Percentiles rank a stretch among this genome's conserved stretches.
These are phyloP conservation scores for Blumeriella jaapii DNA, from an alignment of 2,329 filamentous ascomycete species.

Conservation along the genomic window DNA sequence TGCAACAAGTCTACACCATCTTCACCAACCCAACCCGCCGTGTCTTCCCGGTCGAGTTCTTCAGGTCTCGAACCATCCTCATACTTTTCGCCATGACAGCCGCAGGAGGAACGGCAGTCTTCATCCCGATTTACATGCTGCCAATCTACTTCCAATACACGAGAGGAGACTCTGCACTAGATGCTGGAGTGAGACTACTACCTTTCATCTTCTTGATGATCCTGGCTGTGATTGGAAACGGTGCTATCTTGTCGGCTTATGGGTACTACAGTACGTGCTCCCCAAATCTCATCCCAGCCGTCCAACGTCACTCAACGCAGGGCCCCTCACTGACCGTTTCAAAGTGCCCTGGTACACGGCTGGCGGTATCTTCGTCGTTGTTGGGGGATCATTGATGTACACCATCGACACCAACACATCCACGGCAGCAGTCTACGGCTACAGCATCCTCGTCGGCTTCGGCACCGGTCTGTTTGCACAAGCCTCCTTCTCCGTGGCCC, in stretches of 20 bases:
- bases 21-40: conserved; percentile 19
- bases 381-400: conserved; percentile 26
- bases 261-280: conserved; percentile 32
- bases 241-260: conserved; percentile 25
- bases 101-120: conserved; percentile 15
- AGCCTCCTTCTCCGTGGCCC: conserved; percentile 29
- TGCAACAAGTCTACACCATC: conserved; percentile 22
- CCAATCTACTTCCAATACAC: conserved; percentile 42
- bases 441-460: conserved; percentile 30
- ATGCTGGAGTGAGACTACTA: conserved; percentile 29
- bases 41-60: conserved; percentile 24
- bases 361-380: conserved; percentile 27
- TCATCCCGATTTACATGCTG: conserved; percentile 27
- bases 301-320: too few relatives aligned
- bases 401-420: conserved; percentile 24
- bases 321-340: too few relatives aligned
- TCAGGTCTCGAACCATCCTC: conserved; percentile 29
- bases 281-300: too few relatives aligned
- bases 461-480: conserved; percentile 31
- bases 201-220: conserved; percentile 28
- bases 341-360: conserved; percentile 30
- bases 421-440: conserved; percentile 26
- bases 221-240: conserved; percentile 26
- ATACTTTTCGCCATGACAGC: conserved; percentile 29
- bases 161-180: conserved; percentile 36